Evolutionary conservation across 768 basidiomycete species (phyloP), one percentile per base, ranked within the genome.

Genomic region (Leucosporidium yakuticum): DNA sequence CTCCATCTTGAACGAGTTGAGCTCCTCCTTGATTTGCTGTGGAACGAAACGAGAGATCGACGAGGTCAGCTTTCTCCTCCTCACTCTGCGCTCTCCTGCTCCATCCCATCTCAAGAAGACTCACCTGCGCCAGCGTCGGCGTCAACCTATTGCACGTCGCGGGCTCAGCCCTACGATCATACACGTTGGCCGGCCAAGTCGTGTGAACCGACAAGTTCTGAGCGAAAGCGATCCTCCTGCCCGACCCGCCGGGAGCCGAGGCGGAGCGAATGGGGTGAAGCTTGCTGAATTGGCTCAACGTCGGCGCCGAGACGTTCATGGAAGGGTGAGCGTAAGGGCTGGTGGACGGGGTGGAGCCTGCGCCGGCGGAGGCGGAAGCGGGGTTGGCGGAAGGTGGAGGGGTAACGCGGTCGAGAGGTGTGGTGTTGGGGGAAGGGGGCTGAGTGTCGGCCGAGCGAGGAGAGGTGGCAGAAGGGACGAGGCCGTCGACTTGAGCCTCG

Each of bases 91-190:
- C n/a, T n/a, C n/a, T n/a, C n/a, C n/a, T n/a, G n/a, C n/a, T n/a
- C n/a, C n/a, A n/a, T n/a, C n/a, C n/a, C n/a, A n/a, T n/a, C n/a
- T n/a, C n/a, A n/a, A n/a, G n/a, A n/a, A n/a, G n/a, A 44, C 39
- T 44, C 39, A 44, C 39, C 39, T 97, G 91, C 50, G 95, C 95
- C 75, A 98, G 82, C 66, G 88, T 87, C 54, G 95, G 96, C 62
- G 96, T 99, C 75, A 99, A 80, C 50, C 90, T 85, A 80, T 94
- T 97, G 87, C 93, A 97, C 32, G 95, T 98, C 57, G 93, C 94
- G 27, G 91, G 92, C 79, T 97, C 95, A 74, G 91, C 92, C 75
- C 93, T 83, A 62, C 96, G 83, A 80, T 99, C 95, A 80, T 99
- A 99, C 69, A 91, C 88, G 39, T 85, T 82, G 27, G 90, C 79